Evolutionary conservation across 768 basidiomycete genomes (phyloP), one percentile per base, ranked within the genome.

Genomic region (Podaxis sp.): DNA sequence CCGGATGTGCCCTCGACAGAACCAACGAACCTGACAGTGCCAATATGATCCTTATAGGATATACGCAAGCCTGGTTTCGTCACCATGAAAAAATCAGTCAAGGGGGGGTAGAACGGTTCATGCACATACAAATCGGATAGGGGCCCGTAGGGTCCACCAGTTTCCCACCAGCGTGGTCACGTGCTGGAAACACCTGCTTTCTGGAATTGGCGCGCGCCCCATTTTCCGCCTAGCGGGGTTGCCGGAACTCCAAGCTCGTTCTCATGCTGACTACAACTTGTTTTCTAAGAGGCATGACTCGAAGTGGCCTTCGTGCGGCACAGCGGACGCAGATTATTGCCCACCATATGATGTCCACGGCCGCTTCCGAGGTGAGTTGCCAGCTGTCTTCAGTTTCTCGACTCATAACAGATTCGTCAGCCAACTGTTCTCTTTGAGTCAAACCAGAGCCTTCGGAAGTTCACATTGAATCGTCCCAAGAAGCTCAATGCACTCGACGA

Each of bases 401-500:
- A n/a, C 33, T 57, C 54, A 56, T 46, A 59, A 51, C 17, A 12
- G 17, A 63, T 24, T 33, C 19, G 64, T 24, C 24, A 84, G 81
- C 70, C 77, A 11, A 79, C 83, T 43, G 87, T 94, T 27, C 75
- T 84, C 37, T 93, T 91, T 69, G 85, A 91, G 71, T 87, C 88
- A 25, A 83, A 83, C 56, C 78, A 84, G 47, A 78, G 80, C 61
- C 69, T 87, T 27, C 81, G 94, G 63, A 85, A 82, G 24, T 94
- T 89, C 69, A 80, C 85, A 46, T 85, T 98, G 57, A 96, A 97
- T 69, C 82, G 95, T 58, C 85, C 91, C 0, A 72, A 72, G 63
- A 91, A 92, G 73, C 80, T 91, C 37, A 98, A 98, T 77, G 86
- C 93, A 2, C 82, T 98, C 59, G 85, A 93, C 71, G 78, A 82